Percentiles rank a stretch among this genome's conserved stretches.
Conservation (phyloP, 495 filamentous ascomycete genomes). For the Xylaria acuta region DNA sequence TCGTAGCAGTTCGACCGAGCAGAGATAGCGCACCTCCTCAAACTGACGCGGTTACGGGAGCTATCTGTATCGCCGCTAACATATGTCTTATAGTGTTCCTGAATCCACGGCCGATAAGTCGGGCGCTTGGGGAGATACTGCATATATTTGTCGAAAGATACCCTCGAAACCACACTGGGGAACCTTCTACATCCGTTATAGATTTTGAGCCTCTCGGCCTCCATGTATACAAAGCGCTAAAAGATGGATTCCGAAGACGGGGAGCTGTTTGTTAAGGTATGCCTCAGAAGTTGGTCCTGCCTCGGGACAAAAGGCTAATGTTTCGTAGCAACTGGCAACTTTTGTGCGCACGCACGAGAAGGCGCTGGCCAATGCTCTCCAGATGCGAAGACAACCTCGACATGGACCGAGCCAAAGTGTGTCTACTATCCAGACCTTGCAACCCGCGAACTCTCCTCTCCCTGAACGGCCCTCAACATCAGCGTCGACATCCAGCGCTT, state of each 20-base stretch:
- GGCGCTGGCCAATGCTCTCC: constrained; percentile 93
- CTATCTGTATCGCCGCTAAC: constrained; percentile 13
- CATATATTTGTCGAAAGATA: background rate
- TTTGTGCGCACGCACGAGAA: constrained; percentile 98
- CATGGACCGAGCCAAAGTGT: constrained; percentile 67
- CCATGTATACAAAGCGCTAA: constrained; percentile 49
- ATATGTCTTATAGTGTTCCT: constrained; percentile 15
- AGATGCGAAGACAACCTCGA: constrained; percentile 74
- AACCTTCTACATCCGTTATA: background rate
- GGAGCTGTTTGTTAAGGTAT: constrained; percentile 85
- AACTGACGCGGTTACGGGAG: background rate
- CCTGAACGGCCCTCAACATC: constrained; percentile 62
- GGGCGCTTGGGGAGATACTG: background rate
- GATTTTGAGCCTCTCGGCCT: constrained; percentile 19
- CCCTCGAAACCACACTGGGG: background rate
- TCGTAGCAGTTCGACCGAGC: constrained; percentile 6
- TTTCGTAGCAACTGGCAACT: constrained; percentile 81
- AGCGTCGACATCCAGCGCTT: constrained; percentile 71
- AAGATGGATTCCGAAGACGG: constrained; percentile 87
- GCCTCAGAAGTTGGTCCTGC: constrained; percentile 21
- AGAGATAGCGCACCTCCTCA: background rate
- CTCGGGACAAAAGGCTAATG: constrained; percentile 14
- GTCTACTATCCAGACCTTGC: constrained; percentile 54
- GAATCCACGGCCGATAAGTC: constrained; percentile 8
- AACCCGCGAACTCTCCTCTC: constrained; percentile 53